These are phyloP conservation scores for Gossypium gossypioides DNA, from an alignment of 441 rosid genomes.

Conservation along the genomic window DNA sequence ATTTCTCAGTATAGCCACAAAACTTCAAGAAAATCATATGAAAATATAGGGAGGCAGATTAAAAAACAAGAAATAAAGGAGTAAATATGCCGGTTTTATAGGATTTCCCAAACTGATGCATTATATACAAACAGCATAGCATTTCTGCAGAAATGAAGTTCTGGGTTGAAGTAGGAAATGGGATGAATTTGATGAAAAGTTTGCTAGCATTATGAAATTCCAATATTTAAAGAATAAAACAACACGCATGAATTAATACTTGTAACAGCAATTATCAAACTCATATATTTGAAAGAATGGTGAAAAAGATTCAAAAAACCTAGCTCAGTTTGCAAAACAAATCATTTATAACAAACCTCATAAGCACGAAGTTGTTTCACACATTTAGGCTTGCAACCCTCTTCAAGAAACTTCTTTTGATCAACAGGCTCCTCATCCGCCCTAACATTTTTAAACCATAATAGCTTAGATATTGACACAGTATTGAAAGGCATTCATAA, in stretches of 20 bases:
- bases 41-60: not conserved
- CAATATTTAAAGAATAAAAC: not conserved
- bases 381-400: conserved; percentile 61
- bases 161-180: not conserved
- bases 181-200: not conserved
- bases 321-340: not conserved
- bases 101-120: not conserved
- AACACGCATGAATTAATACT: not conserved
- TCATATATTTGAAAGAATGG: not conserved
- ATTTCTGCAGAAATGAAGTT: not conserved
- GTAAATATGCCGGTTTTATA: not conserved
- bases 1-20: not conserved
- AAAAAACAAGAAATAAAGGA: not conserved
- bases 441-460: conserved; percentile 27
- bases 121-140: not conserved
- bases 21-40: not conserved
- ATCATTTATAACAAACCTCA: conserved; percentile 29
- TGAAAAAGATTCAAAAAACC: not conserved
- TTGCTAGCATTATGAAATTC: not conserved
- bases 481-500: not conserved
- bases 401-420: conserved; percentile 56
- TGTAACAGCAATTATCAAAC: not conserved
- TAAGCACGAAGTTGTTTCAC: conserved; percentile 49
- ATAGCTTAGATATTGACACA: not conserved
- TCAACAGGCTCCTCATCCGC: conserved; percentile 63